Conservation (phyloP, 768 basidiomycete genomes). For the Mrakia gelida region DNA sequence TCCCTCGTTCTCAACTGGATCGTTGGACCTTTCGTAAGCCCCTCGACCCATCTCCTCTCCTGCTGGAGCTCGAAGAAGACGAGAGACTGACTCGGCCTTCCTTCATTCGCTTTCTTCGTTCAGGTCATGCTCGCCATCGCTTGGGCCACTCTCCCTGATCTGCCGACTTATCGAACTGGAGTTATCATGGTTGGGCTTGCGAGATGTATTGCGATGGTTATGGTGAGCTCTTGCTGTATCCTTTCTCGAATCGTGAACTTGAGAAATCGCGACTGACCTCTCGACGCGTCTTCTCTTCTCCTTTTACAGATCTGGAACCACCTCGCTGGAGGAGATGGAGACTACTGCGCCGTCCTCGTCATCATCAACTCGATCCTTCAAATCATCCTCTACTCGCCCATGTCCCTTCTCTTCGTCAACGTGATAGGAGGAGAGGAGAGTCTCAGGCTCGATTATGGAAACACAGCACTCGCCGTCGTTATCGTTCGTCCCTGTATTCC, state of each 20-base stretch:
- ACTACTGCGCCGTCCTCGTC: slow-evolving; percentile 69
- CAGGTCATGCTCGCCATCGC: slow-evolving; percentile 73
- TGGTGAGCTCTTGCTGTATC: not conserved
- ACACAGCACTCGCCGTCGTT: slow-evolving; percentile 40
- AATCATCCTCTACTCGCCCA: slow-evolving; percentile 70
- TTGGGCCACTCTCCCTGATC: slow-evolving; percentile 77
- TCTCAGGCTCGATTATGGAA: slow-evolving; percentile 57
- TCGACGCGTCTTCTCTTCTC: not conserved
- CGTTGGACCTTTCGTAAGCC: slow-evolving; percentile 58
- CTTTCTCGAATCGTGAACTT: too few species aligned
- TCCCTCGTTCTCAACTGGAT: slow-evolving; percentile 75
- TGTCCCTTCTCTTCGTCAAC: slow-evolving; percentile 68
- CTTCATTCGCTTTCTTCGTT: too few species aligned
- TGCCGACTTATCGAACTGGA: slow-evolving; percentile 62
- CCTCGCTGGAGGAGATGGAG: slow-evolving; percentile 61
- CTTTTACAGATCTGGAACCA: slow-evolving; percentile 65
- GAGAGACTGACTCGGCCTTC: not conserved
- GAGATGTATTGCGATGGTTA: slow-evolving; percentile 48
- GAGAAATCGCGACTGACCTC: not conserved
- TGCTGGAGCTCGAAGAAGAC: too few species aligned
- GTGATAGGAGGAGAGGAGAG: slow-evolving; percentile 53
- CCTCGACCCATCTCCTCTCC: too few species aligned
- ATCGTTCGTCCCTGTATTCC: slow-evolving; percentile 35
- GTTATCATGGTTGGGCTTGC: slow-evolving; percentile 76
- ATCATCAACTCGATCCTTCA: slow-evolving; percentile 75